Evolutionary conservation across 2,329 filamentous ascomycete species (phyloP), one percentile per base, ranked within the genome.

Genomic region (Didymella sp.): DNA sequence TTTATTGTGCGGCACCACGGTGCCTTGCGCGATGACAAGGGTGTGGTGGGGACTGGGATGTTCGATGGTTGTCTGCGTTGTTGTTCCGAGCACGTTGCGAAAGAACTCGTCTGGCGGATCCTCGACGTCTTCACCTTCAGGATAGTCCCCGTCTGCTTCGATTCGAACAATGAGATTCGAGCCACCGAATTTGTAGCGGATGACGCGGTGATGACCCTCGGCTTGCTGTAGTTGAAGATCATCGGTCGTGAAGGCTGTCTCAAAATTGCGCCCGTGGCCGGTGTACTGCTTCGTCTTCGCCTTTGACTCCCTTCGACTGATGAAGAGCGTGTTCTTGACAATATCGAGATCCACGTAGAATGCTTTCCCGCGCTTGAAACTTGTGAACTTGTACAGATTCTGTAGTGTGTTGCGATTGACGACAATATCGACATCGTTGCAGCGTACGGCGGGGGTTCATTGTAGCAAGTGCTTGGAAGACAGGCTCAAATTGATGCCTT

Each of bases 391-490:
- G 27, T 21, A 44, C 2, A 44, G 42, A 8, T 19, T 44, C 25
- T 44, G 42, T 9, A 44, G 11, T 6, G 9, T 44, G 7, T 31
- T 44, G 3, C 27, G 9, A 22, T 13, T 22, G 7, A 21, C 17
- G 19, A 19, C n/a, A 12, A 30, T 31, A 22, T 40, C 37, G 11
- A 40, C 9, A 19, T 40, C 19, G 11, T 22, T 24, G 4, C 22
- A 40, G 37, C 37, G 37, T 22, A 40, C 37, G 2, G 37, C 11
- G 21, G 17, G 17, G 42, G 25, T 44, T 59, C 56, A 61, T 59
- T 2, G 55, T 24, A 3, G 48, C 42, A 19, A 62, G 17, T 11
- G 59, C 56, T 25, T 62, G 56, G 37, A 62, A 51, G 9, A 51
- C n/a, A 12, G 56, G 52, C 35, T 59, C 56, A 22, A 59, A 59